Conservation (phyloP, 2,329 filamentous ascomycete species). For the Fusarium tanahbumbuense region DNA sequence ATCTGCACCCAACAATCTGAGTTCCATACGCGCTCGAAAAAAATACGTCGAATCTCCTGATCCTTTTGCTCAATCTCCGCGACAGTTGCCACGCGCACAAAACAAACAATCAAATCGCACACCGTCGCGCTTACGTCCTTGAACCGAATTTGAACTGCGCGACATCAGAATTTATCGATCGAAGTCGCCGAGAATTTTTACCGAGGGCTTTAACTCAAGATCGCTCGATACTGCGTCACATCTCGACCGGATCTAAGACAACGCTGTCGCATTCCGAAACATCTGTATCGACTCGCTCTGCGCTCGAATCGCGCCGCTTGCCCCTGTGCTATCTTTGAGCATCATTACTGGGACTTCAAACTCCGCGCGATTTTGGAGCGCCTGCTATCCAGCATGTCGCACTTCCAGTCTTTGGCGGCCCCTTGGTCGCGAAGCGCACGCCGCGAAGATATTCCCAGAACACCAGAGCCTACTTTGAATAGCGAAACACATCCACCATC, state of each 20-base stretch:
- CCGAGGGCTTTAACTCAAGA: constrained; percentile 12
- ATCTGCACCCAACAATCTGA: constrained; percentile 4
- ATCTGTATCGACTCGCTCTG: constrained; percentile 29
- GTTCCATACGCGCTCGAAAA: constrained; percentile 18
- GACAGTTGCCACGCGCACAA: constrained; percentile 24
- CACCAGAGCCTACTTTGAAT: constrained; percentile 62
- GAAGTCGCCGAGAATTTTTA: constrained; percentile 18
- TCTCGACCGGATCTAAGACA: constrained; percentile 41
- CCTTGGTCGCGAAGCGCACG: constrained; percentile 59
- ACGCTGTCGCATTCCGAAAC: constrained; percentile 42
- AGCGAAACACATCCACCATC: constrained; percentile 57
- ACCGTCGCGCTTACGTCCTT: constrained; percentile 8
- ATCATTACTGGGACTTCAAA: constrained; percentile 25
- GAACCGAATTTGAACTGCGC: not conserved
- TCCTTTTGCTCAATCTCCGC: constrained; percentile 9
- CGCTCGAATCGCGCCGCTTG: constrained; percentile 20
- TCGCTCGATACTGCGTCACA: constrained; percentile 18
- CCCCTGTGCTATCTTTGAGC: constrained; percentile 16
- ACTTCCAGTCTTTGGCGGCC: constrained; percentile 59
- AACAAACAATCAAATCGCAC: constrained; percentile 23
- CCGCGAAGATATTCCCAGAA: constrained; percentile 57
- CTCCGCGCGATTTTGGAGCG: constrained; percentile 21
- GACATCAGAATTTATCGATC: constrained; percentile 3
- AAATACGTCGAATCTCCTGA: constrained; percentile 23
- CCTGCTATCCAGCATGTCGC: constrained; percentile 55